Evolutionary conservation across 2,329 filamentous ascomycete species (phyloP).

Genomic region (Diplodia seriata): DNA sequence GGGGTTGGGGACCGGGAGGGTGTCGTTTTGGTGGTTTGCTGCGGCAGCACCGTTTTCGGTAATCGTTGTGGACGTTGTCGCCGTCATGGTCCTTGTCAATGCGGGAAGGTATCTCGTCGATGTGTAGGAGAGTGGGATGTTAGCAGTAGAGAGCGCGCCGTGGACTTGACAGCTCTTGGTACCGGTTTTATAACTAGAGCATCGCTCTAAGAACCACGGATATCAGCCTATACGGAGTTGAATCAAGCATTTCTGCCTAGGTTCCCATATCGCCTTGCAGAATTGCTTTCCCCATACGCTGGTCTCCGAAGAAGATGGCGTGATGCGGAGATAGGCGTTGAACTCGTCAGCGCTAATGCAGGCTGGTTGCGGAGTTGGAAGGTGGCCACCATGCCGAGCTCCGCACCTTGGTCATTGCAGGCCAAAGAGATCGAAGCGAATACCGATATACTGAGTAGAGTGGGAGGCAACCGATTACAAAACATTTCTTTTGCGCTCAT

Average conservation of each 20-base stretch:
- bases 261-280: neutral
- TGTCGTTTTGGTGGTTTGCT: neutral
- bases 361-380: neutral
- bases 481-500: too few species aligned
- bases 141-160: neutral
- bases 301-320: neutral
- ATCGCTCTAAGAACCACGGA: neutral
- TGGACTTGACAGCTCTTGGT: neutral
- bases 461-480: too few species aligned
- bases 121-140: neutral
- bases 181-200: neutral
- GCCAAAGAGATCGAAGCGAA: too few species aligned
- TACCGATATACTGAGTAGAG: too few species aligned
- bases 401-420: neutral
- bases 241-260: neutral
- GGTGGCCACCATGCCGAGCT: neutral
- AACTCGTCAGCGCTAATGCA: constrained; percentile 6
- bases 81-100: neutral
- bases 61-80: neutral
- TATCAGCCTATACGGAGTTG: neutral
- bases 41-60: neutral
- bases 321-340: constrained; percentile 3
- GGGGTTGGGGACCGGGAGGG: constrained; percentile 42
- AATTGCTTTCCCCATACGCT: neutral
- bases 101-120: neutral